A percentile compares a stretch with the other conserved stretches of the same genome.
Conservation (phyloP, 345 rosid genomes). For the Brassica incana region DNA sequence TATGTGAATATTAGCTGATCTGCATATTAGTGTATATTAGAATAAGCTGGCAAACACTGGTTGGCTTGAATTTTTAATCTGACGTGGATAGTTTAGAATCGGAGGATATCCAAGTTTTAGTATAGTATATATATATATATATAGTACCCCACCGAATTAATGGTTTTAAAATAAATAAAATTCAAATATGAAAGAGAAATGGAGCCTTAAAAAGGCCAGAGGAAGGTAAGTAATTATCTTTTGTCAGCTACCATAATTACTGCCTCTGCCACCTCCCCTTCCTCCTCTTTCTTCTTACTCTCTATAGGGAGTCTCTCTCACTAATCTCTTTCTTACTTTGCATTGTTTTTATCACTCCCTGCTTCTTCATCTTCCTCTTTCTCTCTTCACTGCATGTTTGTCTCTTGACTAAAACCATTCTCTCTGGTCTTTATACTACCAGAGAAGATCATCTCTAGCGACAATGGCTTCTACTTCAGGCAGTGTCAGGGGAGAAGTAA, state of each 20-base stretch:
- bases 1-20: too few species aligned
- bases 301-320: neutral
- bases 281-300: neutral
- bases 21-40: too few species aligned
- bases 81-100: neutral
- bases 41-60: neutral
- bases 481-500: constrained; percentile 13
- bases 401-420: constrained; percentile 5
- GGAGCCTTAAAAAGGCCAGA: constrained; percentile 39
- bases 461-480: constrained; percentile 48
- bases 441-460: neutral
- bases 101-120: neutral
- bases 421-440: neutral
- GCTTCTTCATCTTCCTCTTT: constrained; percentile 29
- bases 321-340: constrained; percentile 10
- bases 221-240: constrained; percentile 50
- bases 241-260: constrained; percentile 70
- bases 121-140: neutral
- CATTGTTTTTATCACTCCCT: constrained; percentile 43
- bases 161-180: neutral
- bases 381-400: constrained; percentile 22
- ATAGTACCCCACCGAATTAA: constrained; percentile 5
- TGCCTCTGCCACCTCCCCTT: constrained; percentile 47
- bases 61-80: neutral
- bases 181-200: constrained; percentile 8